These are phyloP conservation scores for Backusella tarrabulga DNA, from an alignment of 192 early-diverging fungal species.

Conservation along the genomic window DNA sequence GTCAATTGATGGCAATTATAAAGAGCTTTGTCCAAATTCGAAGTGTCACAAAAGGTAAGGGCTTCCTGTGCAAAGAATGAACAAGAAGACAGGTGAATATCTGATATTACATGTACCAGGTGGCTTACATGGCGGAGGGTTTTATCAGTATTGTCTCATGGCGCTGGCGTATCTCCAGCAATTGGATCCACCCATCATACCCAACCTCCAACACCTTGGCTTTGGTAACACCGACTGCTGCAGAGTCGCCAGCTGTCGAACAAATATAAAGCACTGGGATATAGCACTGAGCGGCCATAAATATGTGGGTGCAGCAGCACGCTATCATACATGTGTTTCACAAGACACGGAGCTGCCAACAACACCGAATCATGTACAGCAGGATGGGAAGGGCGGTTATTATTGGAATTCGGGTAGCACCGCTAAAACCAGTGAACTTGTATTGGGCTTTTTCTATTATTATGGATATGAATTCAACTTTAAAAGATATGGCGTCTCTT, in stretches of 20 bases:
- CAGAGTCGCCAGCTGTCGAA: not conserved
- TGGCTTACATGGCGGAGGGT: not conserved
- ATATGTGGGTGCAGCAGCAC: not conserved
- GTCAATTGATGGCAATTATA: not conserved
- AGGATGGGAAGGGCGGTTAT: not conserved
- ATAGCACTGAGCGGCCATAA: too few relatives aligned
- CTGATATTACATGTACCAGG: not conserved
- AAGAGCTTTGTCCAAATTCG: not conserved
- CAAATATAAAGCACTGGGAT: conserved; percentile 3
- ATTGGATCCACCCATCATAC: conserved; percentile 7
- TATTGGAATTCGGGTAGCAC: not conserved
- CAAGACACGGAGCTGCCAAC: not conserved
- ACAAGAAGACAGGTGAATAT: not conserved
- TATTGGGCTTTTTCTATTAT: conserved; percentile 8
- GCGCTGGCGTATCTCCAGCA: not conserved
- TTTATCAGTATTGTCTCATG: not conserved
- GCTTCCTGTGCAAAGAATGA: too few relatives aligned
- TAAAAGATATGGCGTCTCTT: not conserved
- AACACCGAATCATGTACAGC: not conserved
- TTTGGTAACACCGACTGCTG: not conserved
- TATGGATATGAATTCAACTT: conserved; percentile 3
- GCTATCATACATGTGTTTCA: not conserved
- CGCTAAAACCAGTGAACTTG: not conserved
- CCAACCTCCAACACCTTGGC: not conserved
- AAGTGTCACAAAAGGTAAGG: not conserved